Base-by-base conservation (phyloP, 2,329 filamentous ascomycete species). In the Lachnellula subtilissima region DNA sequence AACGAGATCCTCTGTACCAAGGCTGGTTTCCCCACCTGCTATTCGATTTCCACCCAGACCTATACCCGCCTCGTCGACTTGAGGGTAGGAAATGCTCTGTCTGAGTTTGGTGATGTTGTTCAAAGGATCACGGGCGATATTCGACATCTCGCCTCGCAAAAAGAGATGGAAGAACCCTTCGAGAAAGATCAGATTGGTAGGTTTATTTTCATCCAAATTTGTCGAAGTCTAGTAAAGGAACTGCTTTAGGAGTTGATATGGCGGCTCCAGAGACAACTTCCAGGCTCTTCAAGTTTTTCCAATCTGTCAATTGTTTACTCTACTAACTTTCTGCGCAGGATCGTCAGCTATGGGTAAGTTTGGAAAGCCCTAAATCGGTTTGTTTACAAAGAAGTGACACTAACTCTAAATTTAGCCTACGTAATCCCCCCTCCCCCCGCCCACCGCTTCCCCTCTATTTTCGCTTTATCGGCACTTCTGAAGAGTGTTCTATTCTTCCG, bases 81-180 rank as follows among this genome's bases (percentile, higher is more conserved):
- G 42, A 79, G 86, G 55, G 78, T 96, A n/a, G 81, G 86, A 65
- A 92, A 94, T 68, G 89, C 88, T n/a, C 76, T 96, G 36, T 79
- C 82, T 35, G 89, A 85, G 1, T 84, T 96, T 51, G 91, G 89
- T 23, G 81, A 89, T n/a, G 90, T 89, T 0, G 88, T 84, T 50
- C 82, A 89, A 68, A 83, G 86, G 57, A 92, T 95, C 58, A 82
- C 83, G 49, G 79, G 80, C 48, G 88, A 93, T 65, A 88, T 94
- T 62, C 80, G 88, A 49, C 86, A 89, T 68, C 76, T 93, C 48
- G 86, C 87, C 5, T 78, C 81, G 67, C 81, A 85, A 74, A 95
- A 96, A 78, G 90, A 95, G 72, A 77, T 94, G 56, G 91, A 95
- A 69, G 89, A 92, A 76, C 89, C 89, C 0, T 89, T 91, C 65